Percentiles rank a stretch among this genome's conserved stretches.
phyloP scores from a whole-genome alignment of 768 basidiomycete species.

The Pholiota conissans region DNA sequence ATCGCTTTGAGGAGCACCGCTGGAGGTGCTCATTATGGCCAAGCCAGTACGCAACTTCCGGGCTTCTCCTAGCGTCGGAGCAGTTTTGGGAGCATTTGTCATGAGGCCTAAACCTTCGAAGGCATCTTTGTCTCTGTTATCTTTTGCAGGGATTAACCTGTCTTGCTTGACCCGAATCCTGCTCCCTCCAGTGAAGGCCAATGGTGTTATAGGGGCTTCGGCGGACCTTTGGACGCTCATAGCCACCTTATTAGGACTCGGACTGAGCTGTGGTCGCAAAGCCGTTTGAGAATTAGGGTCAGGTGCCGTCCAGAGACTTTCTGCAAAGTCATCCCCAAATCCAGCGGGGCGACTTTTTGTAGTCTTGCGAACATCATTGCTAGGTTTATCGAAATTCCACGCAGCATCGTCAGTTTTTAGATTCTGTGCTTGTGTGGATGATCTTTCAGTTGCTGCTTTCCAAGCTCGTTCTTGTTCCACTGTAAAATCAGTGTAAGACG shows the following conservation, averaged over 20 bases:
- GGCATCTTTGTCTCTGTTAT: conserved; percentile 57
- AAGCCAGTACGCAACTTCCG: conserved; percentile 70
- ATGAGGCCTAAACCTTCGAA: conserved; percentile 73
- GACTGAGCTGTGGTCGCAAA: conserved; percentile 21
- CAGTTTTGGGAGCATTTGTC: conserved; percentile 40
- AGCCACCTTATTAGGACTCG: conserved; percentile 14
- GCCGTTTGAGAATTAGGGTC: conserved; percentile 30
- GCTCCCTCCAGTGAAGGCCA: conserved; percentile 29
- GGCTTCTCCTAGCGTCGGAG: conserved; percentile 76
- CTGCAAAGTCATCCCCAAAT: conserved; percentile 71
- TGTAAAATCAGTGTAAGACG: conserved; percentile 36
- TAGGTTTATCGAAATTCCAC: conserved; percentile 37
- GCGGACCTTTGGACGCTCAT: conserved; percentile 17
- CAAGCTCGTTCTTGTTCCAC: conserved; percentile 49
- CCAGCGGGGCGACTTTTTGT: conserved; percentile 30
- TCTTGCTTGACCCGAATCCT: conserved; percentile 23
- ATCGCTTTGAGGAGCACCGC: conserved; percentile 21
- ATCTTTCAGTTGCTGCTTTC: conserved; percentile 31
- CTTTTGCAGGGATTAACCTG: conserved; percentile 21
- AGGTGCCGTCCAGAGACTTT: conserved; percentile 55
- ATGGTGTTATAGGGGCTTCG: conserved; percentile 22
- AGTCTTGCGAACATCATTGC: conserved; percentile 14
- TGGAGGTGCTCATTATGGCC: conserved; percentile 46
- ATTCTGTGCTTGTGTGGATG: conserved; percentile 2
- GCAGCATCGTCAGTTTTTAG: conserved; percentile 28